These are phyloP conservation scores for Primulina eburnea DNA, from an alignment of 257 asterid genomes.

Conservation along the genomic window DNA sequence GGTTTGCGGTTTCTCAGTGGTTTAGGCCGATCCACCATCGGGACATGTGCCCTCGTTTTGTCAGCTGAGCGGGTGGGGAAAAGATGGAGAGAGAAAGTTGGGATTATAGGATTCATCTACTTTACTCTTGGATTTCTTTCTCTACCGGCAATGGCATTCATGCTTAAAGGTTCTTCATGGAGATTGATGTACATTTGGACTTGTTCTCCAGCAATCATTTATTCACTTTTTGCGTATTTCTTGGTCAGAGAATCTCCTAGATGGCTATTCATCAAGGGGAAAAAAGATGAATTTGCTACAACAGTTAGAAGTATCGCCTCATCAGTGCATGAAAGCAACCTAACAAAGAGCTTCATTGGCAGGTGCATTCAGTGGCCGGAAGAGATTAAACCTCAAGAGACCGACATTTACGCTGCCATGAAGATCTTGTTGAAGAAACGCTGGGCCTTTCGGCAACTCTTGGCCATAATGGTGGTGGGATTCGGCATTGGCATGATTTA, in stretches of 20 bases:
- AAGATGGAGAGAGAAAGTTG: slow-evolving; percentile 54
- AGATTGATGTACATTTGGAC: slow-evolving; percentile 54
- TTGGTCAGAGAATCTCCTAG: slow-evolving; percentile 63
- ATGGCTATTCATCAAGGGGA: slow-evolving; percentile 66
- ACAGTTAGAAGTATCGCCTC: slow-evolving; percentile 43
- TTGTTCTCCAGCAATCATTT: slow-evolving; percentile 37
- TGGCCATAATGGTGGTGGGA: slow-evolving; percentile 44
- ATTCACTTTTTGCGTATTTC: slow-evolving; percentile 29
- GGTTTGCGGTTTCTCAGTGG: slow-evolving; percentile 46
- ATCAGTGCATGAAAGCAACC: slow-evolving; percentile 26
- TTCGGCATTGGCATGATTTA: slow-evolving; percentile 60
- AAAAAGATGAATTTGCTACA: slow-evolving; percentile 42
- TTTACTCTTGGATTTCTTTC: slow-evolving; percentile 70
- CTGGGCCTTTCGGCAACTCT: slow-evolving; percentile 51
- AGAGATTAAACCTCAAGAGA: slow-evolving; percentile 4
- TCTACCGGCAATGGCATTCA: slow-evolving; percentile 43
- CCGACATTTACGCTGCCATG: slow-evolving; percentile 42
- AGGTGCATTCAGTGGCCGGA: slow-evolving; percentile 24
- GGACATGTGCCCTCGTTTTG: slow-evolving; percentile 56
- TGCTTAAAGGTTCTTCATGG: slow-evolving; percentile 48
- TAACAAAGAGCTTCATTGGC: slow-evolving; percentile 48
- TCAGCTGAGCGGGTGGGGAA: slow-evolving; percentile 64
- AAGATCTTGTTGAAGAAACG: slow-evolving; percentile 34
- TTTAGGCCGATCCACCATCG: slow-evolving; percentile 47
- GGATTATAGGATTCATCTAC: slow-evolving; percentile 49